phyloP scores from a whole-genome alignment of 148 eudicot species.

The Simmondsia chinensis region DNA sequence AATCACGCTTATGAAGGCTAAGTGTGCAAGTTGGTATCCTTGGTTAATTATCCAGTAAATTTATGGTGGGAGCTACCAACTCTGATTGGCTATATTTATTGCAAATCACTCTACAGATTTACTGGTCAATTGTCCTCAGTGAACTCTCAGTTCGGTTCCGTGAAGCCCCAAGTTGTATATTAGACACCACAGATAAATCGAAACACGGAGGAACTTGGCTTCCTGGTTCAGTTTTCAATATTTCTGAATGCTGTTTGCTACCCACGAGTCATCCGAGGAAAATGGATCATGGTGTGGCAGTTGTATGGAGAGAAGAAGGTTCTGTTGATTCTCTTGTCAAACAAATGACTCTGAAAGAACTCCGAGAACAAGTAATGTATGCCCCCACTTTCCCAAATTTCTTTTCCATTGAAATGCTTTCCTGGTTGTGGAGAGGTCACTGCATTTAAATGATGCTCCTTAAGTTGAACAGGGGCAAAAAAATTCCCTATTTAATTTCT shows the following conservation, averaged over 20 bases:
- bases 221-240: slow-evolving; percentile 75
- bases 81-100: background rate
- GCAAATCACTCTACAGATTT: slow-evolving; percentile 39
- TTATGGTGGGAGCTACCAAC: background rate
- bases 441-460: too few relatives aligned
- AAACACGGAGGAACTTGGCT: slow-evolving; percentile 85
- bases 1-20: background rate
- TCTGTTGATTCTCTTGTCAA: slow-evolving; percentile 41
- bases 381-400: too few relatives aligned
- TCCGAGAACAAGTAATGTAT: slow-evolving; percentile 85
- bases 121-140: slow-evolving; percentile 62
- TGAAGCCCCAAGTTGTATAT: slow-evolving; percentile 48
- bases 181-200: slow-evolving; percentile 53
- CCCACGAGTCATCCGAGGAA: slow-evolving; percentile 40
- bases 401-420: too few relatives aligned
- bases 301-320: slow-evolving; percentile 75
- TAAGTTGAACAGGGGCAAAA: too few relatives aligned
- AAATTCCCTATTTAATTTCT: background rate
- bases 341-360: slow-evolving; percentile 46
- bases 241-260: slow-evolving; percentile 72
- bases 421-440: too few relatives aligned
- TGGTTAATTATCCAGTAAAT: background rate
- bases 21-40: too few relatives aligned
- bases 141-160: slow-evolving; percentile 56
- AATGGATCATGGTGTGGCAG: slow-evolving; percentile 51